Percentiles rank a stretch among this genome's conserved stretches.
phyloP scores from a whole-genome alignment of 768 basidiomycete species.

The Collybia nuda region DNA sequence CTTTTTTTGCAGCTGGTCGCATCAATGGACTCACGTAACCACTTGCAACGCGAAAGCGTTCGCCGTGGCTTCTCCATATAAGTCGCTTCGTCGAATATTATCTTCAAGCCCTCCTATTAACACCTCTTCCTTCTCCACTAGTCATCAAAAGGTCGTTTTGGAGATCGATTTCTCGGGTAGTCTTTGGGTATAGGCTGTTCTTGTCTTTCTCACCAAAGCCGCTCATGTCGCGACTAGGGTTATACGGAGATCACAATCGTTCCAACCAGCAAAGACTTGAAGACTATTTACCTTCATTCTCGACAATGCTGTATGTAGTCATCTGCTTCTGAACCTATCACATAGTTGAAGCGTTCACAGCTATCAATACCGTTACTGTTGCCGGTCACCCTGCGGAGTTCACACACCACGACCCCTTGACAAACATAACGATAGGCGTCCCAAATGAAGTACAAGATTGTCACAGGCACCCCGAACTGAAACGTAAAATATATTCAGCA shows the following conservation, averaged over 20 bases:
- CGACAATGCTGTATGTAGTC: conserved; percentile 76
- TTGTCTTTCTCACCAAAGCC: conserved; percentile 3
- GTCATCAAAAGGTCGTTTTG: conserved; percentile 93
- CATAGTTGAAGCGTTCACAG: conserved; percentile 32
- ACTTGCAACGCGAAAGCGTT: conserved; percentile 74
- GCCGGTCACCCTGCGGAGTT: conserved; percentile 75
- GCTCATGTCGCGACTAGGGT: conserved; percentile 52
- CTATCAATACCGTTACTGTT: conserved; percentile 73
- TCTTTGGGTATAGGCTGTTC: conserved; percentile 62
- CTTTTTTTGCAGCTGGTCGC: conserved; percentile 4
- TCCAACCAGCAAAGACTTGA: conserved; percentile 77
- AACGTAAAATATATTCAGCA: conserved; percentile 88
- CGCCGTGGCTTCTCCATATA: conserved; percentile 90
- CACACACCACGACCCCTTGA: conserved; percentile 73
- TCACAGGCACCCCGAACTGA: conserved; percentile 89
- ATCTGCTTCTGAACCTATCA: background rate
- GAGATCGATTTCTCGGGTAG: conserved; percentile 91
- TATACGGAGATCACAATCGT: conserved; percentile 91
- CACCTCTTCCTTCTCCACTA: conserved; percentile 63
- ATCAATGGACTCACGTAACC: conserved; percentile 48
- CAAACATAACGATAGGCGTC: conserved; percentile 56
- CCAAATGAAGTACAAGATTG: conserved; percentile 66
- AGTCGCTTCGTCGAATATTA: conserved; percentile 44
- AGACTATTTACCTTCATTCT: conserved; percentile 84
- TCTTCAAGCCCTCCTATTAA: conserved; percentile 33